Base-by-base conservation (phyloP, 331 rosid genomes). In the Pyracantha coccinea region DNA sequence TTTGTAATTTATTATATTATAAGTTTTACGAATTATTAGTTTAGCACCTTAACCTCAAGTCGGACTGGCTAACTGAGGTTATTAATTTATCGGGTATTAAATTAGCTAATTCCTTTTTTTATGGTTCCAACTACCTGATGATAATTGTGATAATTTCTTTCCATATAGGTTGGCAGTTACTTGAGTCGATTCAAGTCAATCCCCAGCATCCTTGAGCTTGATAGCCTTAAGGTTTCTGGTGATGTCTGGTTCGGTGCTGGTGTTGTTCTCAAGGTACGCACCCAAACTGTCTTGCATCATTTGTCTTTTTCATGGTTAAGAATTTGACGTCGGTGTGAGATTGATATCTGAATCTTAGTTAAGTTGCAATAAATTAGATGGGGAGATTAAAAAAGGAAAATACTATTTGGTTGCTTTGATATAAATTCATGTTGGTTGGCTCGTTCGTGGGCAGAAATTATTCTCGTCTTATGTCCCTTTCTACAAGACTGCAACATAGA, bases 211-310 rank as follows among this genome's bases (percentile, higher is more conserved):
- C 85, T 90, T 73, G 97, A 85, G 77, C 97, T 92, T 16, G 97
- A 89, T 71, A 86, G 87, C 83, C 91, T 94, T 45, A 92, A 92
- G 87, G 97, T 94, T 75, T 68, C 72, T 17, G 99, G 97, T 9
- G 93, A 94, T 85, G 97, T 94, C 60, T 94, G 88, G 91, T 94
- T 94, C n/a, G 97, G 97, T 45, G 77, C 91, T 76, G 84, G 87
- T 10, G 85, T 94, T 73, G 32, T 74, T 81, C 97, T 94, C 77
- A 94, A 94, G 97, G 99, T 94, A 88, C 60, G 38, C 41, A 80
- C 66, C 47, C 15, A 38, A 38, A 38, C 47, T 38, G 47, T 38
- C 5, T 38, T 3, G 5, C 47, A 38, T 38, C 47, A 38, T 0
- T 38, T 38, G 15, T 3, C 47, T 38, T 38, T 38, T 38, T 38